phyloP scores from a whole-genome alignment of 1,139 yeast genomes.

The Pichia sp. region DNA sequence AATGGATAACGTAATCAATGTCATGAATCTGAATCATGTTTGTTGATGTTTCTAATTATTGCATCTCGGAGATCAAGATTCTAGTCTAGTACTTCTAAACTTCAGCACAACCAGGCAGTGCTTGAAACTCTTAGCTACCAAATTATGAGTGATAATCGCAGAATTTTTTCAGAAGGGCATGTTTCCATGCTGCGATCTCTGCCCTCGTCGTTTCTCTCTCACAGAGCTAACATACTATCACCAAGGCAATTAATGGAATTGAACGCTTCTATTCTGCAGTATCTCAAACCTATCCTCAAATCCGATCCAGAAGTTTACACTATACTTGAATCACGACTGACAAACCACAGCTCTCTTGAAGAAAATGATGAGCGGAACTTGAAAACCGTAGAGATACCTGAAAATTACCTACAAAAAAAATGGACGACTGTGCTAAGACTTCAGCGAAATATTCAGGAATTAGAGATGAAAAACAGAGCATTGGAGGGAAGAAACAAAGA shows the following conservation, averaged over 20 bases:
- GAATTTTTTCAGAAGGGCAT: slow-evolving; percentile 12
- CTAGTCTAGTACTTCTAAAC: not conserved
- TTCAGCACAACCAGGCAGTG: too few species aligned
- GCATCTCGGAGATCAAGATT: not conserved
- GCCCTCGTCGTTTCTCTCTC: slow-evolving; percentile 8
- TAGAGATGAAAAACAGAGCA: slow-evolving; percentile 32
- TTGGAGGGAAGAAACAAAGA: slow-evolving; percentile 23
- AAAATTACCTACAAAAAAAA: slow-evolving; percentile 62
- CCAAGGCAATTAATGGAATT: slow-evolving; percentile 17
- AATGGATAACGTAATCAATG: not conserved
- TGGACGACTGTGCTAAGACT: slow-evolving; percentile 85
- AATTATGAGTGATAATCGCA: not conserved
- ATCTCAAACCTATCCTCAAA: slow-evolving; percentile 14
- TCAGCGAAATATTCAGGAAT: slow-evolving; percentile 68
- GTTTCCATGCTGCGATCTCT: slow-evolving; percentile 7
- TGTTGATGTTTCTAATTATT: not conserved
- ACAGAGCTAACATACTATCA: slow-evolving; percentile 11
- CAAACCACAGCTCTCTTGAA: not conserved
- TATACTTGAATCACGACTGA: not conserved
- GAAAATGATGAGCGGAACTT: not conserved
- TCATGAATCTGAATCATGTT: not conserved
- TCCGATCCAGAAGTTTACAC: slow-evolving; percentile 5
- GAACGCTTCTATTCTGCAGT: slow-evolving; percentile 18
- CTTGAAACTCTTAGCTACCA: too few species aligned
- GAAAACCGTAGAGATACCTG: slow-evolving; percentile 32